Percentiles rank a stretch among this genome's conserved stretches.
Conservation (phyloP, 371 early-diverging fungal species). For the Chytridiales sp. region DNA sequence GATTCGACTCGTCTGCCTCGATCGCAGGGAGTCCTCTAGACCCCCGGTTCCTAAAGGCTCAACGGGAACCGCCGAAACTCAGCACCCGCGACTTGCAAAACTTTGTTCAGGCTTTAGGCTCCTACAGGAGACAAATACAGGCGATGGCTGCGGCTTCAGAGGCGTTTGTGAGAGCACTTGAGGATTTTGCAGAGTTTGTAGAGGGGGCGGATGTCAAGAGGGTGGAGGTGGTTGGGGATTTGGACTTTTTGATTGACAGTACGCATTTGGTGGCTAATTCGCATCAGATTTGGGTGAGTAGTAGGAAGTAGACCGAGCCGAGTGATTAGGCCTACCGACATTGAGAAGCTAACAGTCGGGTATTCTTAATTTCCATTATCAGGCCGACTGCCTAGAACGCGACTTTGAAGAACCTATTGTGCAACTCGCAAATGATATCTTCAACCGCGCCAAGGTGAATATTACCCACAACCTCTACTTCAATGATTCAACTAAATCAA, state of each 20-base stretch:
- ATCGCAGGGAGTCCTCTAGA: conserved; percentile 25
- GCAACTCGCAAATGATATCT: conserved; percentile 24
- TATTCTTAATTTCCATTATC: background rate
- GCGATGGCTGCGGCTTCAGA: conserved; percentile 42
- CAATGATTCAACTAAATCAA: background rate
- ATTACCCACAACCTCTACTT: background rate
- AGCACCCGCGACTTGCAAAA: conserved; percentile 38
- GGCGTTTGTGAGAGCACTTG: conserved; percentile 45
- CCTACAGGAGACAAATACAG: conserved; percentile 41
- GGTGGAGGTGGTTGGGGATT: conserved; percentile 31
- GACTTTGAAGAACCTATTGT: conserved; percentile 44
- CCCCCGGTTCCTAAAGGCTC: conserved; percentile 7
- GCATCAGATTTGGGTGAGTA: conserved; percentile 44
- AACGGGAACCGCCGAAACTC: conserved; percentile 23
- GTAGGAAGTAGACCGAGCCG: background rate
- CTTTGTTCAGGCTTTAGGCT: conserved; percentile 42
- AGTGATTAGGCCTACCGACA: too few species aligned
- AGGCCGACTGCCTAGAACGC: conserved; percentile 40
- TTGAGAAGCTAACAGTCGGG: background rate
- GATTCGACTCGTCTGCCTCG: conserved; percentile 33
- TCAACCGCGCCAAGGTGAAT: conserved; percentile 20
- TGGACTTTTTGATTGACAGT: conserved; percentile 50
- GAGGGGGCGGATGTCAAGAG: background rate
- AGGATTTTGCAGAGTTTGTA: conserved; percentile 41
- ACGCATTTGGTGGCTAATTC: conserved; percentile 47